Evolutionary conservation across 2,329 filamentous ascomycete genomes (phyloP).

Genomic region (Lomentospora prolificans): DNA sequence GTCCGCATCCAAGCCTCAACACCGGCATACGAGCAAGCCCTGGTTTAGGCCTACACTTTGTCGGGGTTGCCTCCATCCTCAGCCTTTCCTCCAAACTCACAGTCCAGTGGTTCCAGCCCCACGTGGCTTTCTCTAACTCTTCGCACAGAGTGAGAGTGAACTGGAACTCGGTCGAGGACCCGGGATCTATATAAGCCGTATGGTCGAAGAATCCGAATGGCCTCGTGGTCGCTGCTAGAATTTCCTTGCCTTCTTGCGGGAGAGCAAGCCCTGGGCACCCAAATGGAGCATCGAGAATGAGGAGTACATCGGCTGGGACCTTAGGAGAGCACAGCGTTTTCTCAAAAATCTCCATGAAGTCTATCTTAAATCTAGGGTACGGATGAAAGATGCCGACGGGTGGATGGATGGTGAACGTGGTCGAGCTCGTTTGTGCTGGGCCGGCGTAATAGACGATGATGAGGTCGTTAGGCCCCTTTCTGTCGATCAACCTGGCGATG

Average conservation of each 20-base stretch:
- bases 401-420: neutral
- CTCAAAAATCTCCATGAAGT: neutral
- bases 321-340: neutral
- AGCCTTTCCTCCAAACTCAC: neutral
- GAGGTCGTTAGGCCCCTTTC: neutral
- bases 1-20: slow-evolving; percentile 1
- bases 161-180: neutral
- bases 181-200: neutral
- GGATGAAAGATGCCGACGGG: neutral
- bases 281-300: slow-evolving; percentile 1
- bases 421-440: neutral
- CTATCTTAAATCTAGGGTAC: neutral
- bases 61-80: neutral
- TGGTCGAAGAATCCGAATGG: neutral
- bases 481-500: neutral
- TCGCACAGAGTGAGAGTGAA: neutral
- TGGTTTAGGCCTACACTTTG: neutral
- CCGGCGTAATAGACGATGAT: slow-evolving; percentile 5
- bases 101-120: neutral
- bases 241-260: slow-evolving; percentile 4
- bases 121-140: neutral
- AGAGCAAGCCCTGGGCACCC: neutral
- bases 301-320: neutral
- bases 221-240: slow-evolving; percentile 2
- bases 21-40: neutral